These are phyloP conservation scores for Trametes elegans DNA, from an alignment of 768 basidiomycete genomes.

Conservation along the genomic window DNA sequence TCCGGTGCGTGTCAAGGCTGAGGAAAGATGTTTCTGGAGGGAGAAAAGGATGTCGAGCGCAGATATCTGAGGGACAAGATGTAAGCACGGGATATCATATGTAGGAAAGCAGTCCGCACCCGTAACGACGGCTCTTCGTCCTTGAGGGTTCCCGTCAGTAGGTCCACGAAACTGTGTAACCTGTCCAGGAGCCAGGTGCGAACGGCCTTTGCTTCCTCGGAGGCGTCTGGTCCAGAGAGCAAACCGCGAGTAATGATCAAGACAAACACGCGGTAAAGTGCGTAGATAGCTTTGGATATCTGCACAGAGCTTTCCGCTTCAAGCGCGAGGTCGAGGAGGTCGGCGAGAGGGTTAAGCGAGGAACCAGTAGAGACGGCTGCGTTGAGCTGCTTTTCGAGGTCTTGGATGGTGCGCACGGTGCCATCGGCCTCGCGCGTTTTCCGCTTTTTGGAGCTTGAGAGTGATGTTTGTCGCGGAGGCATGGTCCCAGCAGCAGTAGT, in stretches of 20 bases:
- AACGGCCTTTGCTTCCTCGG: constrained; percentile 57
- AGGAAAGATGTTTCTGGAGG: constrained; percentile 21
- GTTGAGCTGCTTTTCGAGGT: constrained; percentile 56
- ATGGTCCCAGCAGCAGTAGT: no score
- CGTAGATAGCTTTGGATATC: constrained; percentile 76
- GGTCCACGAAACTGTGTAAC: constrained; percentile 65
- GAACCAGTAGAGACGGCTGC: constrained; percentile 48
- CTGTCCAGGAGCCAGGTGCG: constrained; percentile 80
- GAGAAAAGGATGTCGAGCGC: constrained; percentile 19
- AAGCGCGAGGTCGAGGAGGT: constrained; percentile 62
- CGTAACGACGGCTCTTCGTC: constrained; percentile 74
- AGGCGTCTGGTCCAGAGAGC: constrained; percentile 42
- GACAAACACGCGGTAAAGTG: constrained; percentile 77
- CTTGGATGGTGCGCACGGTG: constrained; percentile 32
- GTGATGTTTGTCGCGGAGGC: constrained; percentile 12
- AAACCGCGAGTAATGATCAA: constrained; percentile 57
- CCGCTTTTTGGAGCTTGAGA: constrained; percentile 28
- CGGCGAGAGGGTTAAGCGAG: constrained; percentile 77
- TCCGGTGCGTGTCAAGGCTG: constrained; percentile 9
- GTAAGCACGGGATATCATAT: neutral
- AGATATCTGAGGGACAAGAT: constrained; percentile 1
- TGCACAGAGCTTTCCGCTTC: constrained; percentile 49
- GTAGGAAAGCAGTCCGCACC: constrained; percentile 50
- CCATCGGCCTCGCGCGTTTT: constrained; percentile 20
- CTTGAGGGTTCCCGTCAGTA: constrained; percentile 67